These are phyloP conservation scores for Heterobasidion annosum DNA, from an alignment of 1,284 basidiomycete species.

Conservation along the genomic window DNA sequence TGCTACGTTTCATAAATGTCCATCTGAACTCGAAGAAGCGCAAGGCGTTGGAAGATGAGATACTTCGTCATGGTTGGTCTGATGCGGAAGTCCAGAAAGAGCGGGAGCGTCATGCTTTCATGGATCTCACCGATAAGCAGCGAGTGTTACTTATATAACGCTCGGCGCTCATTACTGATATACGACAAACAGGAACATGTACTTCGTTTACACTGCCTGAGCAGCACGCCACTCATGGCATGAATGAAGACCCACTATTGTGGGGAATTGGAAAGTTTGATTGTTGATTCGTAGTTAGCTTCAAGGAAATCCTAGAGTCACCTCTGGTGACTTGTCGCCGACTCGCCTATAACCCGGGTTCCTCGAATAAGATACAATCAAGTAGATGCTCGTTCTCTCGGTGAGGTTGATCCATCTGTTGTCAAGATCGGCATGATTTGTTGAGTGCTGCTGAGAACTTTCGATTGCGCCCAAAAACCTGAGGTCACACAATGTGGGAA, in stretches of 20 bases:
- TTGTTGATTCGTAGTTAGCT: no score
- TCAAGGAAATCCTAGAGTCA: no score
- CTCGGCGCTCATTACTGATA: neutral
- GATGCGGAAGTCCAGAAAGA: slow-evolving; percentile 47
- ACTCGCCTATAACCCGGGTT: no score
- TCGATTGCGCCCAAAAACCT: no score
- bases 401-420: no score
- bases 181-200: slow-evolving; percentile 19
- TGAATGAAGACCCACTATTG: neutral
- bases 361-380: no score
- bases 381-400: no score
- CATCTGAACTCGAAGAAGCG: slow-evolving; percentile 45
- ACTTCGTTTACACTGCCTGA: slow-evolving; percentile 26
- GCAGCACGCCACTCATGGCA: neutral
- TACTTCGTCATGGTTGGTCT: slow-evolving; percentile 41
- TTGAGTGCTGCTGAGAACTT: no score
- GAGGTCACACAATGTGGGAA: no score
- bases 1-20: slow-evolving; percentile 47
- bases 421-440: no score
- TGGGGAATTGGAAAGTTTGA: neutral
- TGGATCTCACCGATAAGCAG: slow-evolving; percentile 58
- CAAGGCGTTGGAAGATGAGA: slow-evolving; percentile 31
- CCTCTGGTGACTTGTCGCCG: no score
- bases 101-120: slow-evolving; percentile 49
- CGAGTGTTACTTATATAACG: slow-evolving; percentile 17